Conservation (phyloP, 129 eudicot species). For the Flaveria sonorensis region DNA sequence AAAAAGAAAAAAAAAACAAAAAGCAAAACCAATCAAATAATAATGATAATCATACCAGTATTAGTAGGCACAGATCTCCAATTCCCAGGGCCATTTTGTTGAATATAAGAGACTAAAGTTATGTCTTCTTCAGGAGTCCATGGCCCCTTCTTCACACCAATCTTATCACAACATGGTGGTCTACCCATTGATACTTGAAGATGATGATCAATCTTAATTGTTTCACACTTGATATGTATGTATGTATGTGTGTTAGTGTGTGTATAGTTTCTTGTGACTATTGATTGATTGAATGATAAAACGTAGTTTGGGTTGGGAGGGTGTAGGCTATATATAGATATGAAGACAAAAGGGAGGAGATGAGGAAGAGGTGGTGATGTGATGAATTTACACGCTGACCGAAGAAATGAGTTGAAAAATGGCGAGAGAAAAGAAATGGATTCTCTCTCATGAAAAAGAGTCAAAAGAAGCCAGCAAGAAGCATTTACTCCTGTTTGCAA, state of each 20-base stretch:
- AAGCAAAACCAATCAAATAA: conserved; percentile 6
- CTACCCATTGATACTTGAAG: conserved; percentile 48
- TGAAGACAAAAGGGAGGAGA: conserved; percentile 33
- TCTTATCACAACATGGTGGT: conserved; percentile 70
- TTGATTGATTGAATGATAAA: too few relatives aligned
- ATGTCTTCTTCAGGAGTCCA: conserved; percentile 70
- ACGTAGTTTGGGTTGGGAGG: conserved; percentile 24
- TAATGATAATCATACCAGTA: conserved; percentile 42
- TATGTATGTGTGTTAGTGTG: not conserved
- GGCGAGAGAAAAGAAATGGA: conserved; percentile 20
- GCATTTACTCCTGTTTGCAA: conserved; percentile 47
- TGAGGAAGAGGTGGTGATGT: conserved; percentile 11
- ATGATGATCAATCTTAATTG: conserved; percentile 1
- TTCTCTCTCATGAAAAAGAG: conserved; percentile 43
- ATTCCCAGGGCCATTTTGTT: conserved; percentile 74
- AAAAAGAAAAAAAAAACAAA: not conserved
- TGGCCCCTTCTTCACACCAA: conserved; percentile 63
- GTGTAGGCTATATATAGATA: conserved; percentile 40
- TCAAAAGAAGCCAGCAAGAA: conserved; percentile 50
- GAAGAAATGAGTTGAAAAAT: conserved; percentile 31
- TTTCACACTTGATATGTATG: conserved; percentile 5
- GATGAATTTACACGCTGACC: conserved; percentile 46
- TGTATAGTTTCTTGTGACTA: conserved; percentile 6
- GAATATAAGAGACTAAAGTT: conserved; percentile 51
- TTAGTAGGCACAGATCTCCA: conserved; percentile 67